phyloP scores from a whole-genome alignment of 352 stramenopile genomes.

The Pythium dissimile region DNA sequence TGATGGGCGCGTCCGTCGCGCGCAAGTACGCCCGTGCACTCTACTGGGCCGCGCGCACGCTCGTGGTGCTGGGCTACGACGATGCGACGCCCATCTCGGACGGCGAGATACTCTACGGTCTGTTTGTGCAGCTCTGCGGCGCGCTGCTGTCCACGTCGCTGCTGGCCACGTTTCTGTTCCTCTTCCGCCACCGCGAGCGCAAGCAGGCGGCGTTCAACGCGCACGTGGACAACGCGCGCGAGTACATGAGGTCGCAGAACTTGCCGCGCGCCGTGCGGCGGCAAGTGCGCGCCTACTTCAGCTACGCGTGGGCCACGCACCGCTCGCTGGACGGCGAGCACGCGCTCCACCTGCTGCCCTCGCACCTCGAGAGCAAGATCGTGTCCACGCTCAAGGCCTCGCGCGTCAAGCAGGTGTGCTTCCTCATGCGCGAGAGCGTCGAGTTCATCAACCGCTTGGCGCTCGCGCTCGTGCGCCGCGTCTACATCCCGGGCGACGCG shows the following conservation, averaged over 20 bases:
- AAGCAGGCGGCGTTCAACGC: conserved; percentile 42
- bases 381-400: conserved; percentile 59
- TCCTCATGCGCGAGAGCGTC: conserved; percentile 63
- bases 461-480: conserved; percentile 37
- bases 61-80: conserved; percentile 61
- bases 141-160: conserved; percentile 55
- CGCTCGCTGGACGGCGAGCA: conserved; percentile 61
- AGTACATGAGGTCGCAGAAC: conserved; percentile 72
- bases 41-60: conserved; percentile 57
- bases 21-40: conserved; percentile 57
- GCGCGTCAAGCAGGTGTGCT: conserved; percentile 64
- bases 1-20: conserved; percentile 32
- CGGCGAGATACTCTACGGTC: conserved; percentile 49
- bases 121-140: conserved; percentile 42
- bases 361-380: conserved; percentile 63
- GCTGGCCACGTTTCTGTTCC: conserved; percentile 65
- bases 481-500: conserved; percentile 55
- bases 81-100: conserved; percentile 60
- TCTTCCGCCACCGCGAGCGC: conserved; percentile 63
- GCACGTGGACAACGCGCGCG: conserved; percentile 63
- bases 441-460: conserved; percentile 69
- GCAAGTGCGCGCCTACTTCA: conserved; percentile 64
- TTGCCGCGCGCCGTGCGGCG: conserved; percentile 44
- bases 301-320: conserved; percentile 59
- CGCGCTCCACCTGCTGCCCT: conserved; percentile 49